phyloP scores from a whole-genome alignment of 139 green algal genomes.

The Chlorella ohadii region DNA sequence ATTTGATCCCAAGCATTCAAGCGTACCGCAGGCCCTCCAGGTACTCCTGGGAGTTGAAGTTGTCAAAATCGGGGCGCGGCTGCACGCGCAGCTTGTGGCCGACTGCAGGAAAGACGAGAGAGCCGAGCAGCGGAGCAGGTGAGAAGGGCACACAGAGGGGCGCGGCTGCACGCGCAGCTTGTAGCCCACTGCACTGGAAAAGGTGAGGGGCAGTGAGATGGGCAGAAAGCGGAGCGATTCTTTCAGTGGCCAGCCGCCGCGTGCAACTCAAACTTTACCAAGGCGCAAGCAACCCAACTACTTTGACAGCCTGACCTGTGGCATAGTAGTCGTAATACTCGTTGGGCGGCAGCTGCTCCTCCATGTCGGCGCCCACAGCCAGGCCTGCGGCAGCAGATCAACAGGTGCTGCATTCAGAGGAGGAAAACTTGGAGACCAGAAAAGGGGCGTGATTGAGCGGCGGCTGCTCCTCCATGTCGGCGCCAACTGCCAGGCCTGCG shows the following conservation, averaged over 20 bases:
- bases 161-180: too few species aligned
- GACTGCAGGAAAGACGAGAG: neutral
- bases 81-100: constrained; percentile 26
- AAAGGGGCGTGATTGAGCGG: too few species aligned
- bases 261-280: too few species aligned
- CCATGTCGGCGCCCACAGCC: constrained; percentile 7
- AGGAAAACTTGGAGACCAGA: too few species aligned
- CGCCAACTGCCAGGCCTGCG: constrained; percentile 22
- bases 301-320: constrained; percentile 16
- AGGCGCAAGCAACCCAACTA: too few species aligned
- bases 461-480: constrained; percentile 61
- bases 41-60: constrained; percentile 61
- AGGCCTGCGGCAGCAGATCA: neutral
- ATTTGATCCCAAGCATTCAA: neutral
- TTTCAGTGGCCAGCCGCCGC: too few species aligned
- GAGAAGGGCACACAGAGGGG: neutral
- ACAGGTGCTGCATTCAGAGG: too few species aligned
- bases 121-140: too few species aligned
- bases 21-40: constrained; percentile 50
- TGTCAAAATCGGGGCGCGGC: constrained; percentile 19
- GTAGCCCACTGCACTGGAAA: neutral
- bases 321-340: constrained; percentile 94
- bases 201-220: neutral
- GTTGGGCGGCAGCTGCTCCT: constrained; percentile 84
- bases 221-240: too few species aligned